Conservation (phyloP, 2,329 filamentous ascomycete species). For the Botryotinia convoluta region DNA sequence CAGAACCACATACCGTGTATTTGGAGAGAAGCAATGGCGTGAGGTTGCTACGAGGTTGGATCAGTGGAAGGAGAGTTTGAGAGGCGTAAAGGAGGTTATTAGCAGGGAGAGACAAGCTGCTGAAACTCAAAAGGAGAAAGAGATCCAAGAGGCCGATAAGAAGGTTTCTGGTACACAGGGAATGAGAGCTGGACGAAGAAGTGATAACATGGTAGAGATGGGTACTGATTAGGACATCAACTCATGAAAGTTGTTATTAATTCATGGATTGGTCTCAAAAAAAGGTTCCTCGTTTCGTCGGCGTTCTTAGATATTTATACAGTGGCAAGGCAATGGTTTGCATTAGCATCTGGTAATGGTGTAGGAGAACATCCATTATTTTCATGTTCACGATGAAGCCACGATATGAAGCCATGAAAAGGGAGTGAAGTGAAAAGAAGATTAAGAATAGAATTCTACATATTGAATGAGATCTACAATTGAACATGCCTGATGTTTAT, state of each 20-base stretch:
- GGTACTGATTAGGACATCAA: slow-evolving; percentile 36
- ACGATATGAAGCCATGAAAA: slow-evolving; percentile 7
- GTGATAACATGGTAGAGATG: slow-evolving; percentile 40
- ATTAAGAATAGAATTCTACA: slow-evolving; percentile 20
- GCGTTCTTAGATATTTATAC: slow-evolving; percentile 35
- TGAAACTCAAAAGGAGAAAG: slow-evolving; percentile 73
- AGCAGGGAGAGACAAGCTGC: slow-evolving; percentile 79
- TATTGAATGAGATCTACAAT: slow-evolving; percentile 12
- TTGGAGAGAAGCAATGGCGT: slow-evolving; percentile 96
- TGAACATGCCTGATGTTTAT: slow-evolving; percentile 18
- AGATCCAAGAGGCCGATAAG: slow-evolving; percentile 67
- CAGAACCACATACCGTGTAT: slow-evolving; percentile 93
- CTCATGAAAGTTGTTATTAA: slow-evolving; percentile 13
- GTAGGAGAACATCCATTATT: slow-evolving; percentile 28
- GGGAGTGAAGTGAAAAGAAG: slow-evolving; percentile 2
- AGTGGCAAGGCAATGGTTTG: slow-evolving; percentile 25
- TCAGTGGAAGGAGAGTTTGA: slow-evolving; percentile 82
- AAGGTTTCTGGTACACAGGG: slow-evolving; percentile 46
- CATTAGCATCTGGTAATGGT: slow-evolving; percentile 38
- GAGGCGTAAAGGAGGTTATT: slow-evolving; percentile 74
- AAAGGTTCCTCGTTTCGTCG: slow-evolving; percentile 27
- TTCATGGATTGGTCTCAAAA: slow-evolving; percentile 19
- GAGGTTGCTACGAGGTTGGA: slow-evolving; percentile 89
- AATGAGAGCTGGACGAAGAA: slow-evolving; percentile 46
- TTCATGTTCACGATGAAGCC: slow-evolving; percentile 14